Percentiles rank a stretch among this genome's conserved stretches.
These are phyloP conservation scores for Triticum urartu DNA, from an alignment of 176 grass and related monocot species.

Conservation along the genomic window DNA sequence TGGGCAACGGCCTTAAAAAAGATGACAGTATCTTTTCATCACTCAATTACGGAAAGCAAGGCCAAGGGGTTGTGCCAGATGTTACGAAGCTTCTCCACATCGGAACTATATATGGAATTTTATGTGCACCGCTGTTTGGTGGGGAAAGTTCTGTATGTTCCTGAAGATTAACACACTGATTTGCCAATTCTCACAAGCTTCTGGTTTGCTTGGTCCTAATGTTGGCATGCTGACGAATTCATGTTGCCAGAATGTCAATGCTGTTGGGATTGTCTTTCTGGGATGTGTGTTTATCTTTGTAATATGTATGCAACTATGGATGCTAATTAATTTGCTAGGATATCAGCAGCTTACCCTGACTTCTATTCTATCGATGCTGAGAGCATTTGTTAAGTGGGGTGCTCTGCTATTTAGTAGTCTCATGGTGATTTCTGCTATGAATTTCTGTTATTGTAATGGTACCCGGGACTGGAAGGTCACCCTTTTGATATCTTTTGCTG, in stretches of 20 bases:
- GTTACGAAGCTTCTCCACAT: neutral
- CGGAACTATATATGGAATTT: neutral
- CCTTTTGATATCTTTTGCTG: neutral
- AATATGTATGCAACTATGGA: neutral
- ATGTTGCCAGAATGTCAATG: neutral
- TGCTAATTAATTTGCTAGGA: neutral
- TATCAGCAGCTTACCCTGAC: neutral
- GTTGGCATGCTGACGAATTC: neutral
- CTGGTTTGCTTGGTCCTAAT: neutral
- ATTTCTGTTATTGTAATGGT: neutral
- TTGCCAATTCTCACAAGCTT: neutral
- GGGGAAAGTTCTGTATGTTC: neutral
- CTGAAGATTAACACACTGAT: neutral
- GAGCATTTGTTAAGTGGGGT: neutral
- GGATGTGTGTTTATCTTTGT: too few relatives aligned
- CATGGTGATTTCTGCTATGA: neutral
- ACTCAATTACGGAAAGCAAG: neutral
- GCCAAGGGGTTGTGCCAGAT: conserved; percentile 12
- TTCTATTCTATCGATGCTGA: neutral
- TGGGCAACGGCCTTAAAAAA: conserved; percentile 10
- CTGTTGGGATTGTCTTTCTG: neutral
- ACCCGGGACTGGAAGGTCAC: neutral
- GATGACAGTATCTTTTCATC: conserved; percentile 13
- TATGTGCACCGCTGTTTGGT: neutral
- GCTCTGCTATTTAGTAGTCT: neutral